These are phyloP conservation scores for Schizosaccharomyces osmophilus DNA, from an alignment of 805 yeast species.

Conservation along the genomic window DNA sequence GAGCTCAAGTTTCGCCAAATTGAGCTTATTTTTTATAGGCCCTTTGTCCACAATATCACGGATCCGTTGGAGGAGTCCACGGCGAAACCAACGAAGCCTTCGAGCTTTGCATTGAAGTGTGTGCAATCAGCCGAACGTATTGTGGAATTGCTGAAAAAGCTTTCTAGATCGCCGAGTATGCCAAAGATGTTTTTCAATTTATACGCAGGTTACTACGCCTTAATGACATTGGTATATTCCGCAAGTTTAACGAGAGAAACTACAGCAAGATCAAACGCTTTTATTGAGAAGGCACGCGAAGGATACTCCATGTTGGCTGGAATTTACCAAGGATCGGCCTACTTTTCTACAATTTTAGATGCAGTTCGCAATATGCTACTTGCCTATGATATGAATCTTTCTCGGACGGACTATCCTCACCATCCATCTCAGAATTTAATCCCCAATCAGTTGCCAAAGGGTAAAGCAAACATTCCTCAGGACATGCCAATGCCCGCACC, in stretches of 20 bases:
- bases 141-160: background rate
- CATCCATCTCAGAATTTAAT: too few species aligned
- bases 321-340: background rate
- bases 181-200: background rate
- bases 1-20: slow-evolving; percentile 26
- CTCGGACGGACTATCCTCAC: background rate
- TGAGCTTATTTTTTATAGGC: slow-evolving; percentile 59
- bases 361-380: background rate
- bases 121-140: background rate
- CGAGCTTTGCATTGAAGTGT: background rate
- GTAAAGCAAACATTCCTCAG: too few species aligned
- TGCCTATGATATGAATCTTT: background rate
- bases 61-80: background rate
- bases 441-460: too few species aligned
- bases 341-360: background rate
- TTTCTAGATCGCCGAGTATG: background rate
- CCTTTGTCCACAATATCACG: slow-evolving; percentile 47
- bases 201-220: background rate
- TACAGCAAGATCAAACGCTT: background rate
- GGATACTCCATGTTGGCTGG: background rate
- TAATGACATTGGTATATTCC: background rate
- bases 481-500: too few species aligned
- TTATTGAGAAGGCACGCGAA: background rate
- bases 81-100: background rate
- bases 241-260: background rate